These are phyloP conservation scores for Pseudozyma tsukubaensis DNA, from an alignment of 1,284 basidiomycete genomes.

Conservation along the genomic window DNA sequence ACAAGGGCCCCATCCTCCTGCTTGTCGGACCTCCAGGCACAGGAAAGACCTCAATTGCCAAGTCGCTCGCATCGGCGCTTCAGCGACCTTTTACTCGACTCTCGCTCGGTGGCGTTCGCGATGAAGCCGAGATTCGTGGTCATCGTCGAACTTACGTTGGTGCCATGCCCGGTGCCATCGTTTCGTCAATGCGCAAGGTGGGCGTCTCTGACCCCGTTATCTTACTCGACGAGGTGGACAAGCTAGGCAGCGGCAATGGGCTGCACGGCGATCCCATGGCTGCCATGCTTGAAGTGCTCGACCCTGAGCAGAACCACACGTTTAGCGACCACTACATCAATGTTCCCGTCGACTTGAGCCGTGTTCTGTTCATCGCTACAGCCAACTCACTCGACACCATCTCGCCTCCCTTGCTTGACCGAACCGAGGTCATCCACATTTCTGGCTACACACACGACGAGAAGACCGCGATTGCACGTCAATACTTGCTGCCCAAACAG, in stretches of 20 bases:
- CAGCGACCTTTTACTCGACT: conserved; percentile 74
- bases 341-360: conserved; percentile 63
- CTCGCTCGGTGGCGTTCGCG: conserved; percentile 70
- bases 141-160: conserved; percentile 66
- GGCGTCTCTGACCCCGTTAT: conserved; percentile 70
- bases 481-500: conserved; percentile 85
- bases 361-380: conserved; percentile 71
- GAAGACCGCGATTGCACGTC: conserved; percentile 70
- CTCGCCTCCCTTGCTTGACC: conserved; percentile 69
- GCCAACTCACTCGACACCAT: conserved; percentile 71
- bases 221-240: conserved; percentile 71
- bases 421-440: conserved; percentile 70
- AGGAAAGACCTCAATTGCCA: conserved; percentile 67
- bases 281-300: conserved; percentile 70
- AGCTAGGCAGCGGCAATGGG: conserved; percentile 68
- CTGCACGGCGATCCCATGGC: conserved; percentile 70
- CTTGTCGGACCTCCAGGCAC: conserved; percentile 71
- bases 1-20: conserved; percentile 82
- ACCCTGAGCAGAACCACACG: conserved; percentile 70
- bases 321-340: conserved; percentile 71
- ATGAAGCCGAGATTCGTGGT: conserved; percentile 70
- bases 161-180: conserved; percentile 77
- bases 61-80: conserved; percentile 74
- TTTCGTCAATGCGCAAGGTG: conserved; percentile 66
- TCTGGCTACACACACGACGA: conserved; percentile 70